Base-by-base conservation (phyloP, 148 eudicot genomes). In the Diospyros lotus region DNA sequence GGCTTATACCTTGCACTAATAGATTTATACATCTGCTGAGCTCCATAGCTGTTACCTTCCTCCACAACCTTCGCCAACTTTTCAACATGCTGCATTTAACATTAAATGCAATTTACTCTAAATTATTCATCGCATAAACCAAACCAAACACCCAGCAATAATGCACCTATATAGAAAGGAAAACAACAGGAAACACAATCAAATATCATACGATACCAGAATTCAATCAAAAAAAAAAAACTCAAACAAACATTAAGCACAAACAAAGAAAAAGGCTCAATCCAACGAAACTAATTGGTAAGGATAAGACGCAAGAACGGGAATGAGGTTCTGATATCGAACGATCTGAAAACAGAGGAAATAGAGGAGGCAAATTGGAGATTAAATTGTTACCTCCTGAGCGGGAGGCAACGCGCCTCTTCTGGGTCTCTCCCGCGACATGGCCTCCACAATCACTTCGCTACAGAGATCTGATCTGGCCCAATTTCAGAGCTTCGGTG, bases 1-100 rank as follows among this genome's bases (percentile, higher is more conserved):
- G 18, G 68, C 9, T 14, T 39, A 60, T 78, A 94, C 98, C 98
- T 92, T 17, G 93, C 89, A 71, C 88, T 82, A 62, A 77, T 76
- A 67, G 98, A 89, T 78, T 95, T 95, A 82, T 92, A 95, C 97
- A 92, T 90, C 89, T 95, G 98, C 76, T 95, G 98, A 69, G 98
- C 98, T 68, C 96, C 98, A 81, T 93, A 93, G 76, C 69, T 87
- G 68, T 93, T 85, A 46, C 93, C 93, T 3, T 86, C 90, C 44
- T 86, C 81, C 2, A 89, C 84, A 67, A 85, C 82, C 74, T 85
- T 87, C 83, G 87, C 83, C 55, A 93, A 72, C 85, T 93, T 93
- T 62, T 82, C 88, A 66, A 93, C 84, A 73, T 76, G 87, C 98
- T 93, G 93, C 80, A 75, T 10, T 58, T 15, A 43, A 70, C 58